Conservation (phyloP, 352 stramenopile genomes). For the Phytophthora sp. region DNA sequence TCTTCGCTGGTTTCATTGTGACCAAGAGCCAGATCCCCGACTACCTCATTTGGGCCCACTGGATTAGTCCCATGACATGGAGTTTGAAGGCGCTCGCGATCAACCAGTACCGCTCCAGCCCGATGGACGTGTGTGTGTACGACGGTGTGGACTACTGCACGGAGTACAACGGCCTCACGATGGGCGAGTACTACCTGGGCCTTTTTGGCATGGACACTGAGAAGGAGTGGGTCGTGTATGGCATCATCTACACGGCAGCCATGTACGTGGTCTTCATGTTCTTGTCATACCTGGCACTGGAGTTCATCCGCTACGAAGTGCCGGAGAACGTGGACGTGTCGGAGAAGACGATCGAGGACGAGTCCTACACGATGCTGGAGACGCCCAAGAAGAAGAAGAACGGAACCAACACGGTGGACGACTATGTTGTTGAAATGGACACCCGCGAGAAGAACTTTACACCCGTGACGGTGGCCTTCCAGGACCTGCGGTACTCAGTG, state of each 20-base stretch:
- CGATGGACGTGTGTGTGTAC: slow-evolving; percentile 38
- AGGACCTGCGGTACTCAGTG: slow-evolving; percentile 34
- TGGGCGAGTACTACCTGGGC: slow-evolving; percentile 44
- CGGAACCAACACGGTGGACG: neutral
- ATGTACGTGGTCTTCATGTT: slow-evolving; percentile 47
- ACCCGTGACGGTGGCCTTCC: slow-evolving; percentile 42
- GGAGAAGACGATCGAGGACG: slow-evolving; percentile 12
- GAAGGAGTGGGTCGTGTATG: slow-evolving; percentile 45
- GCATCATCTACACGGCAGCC: slow-evolving; percentile 40
- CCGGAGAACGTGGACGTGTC: slow-evolving; percentile 38
- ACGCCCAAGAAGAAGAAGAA: slow-evolving; percentile 23
- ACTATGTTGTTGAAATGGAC: slow-evolving; percentile 9
- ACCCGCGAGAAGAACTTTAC: slow-evolving; percentile 32
- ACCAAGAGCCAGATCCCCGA: slow-evolving; percentile 48
- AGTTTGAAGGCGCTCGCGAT: slow-evolving; percentile 46
- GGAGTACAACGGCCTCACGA: slow-evolving; percentile 25
- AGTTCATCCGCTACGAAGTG: slow-evolving; percentile 32
- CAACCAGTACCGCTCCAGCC: slow-evolving; percentile 47
- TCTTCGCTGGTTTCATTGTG: slow-evolving; percentile 30
- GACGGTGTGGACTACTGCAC: slow-evolving; percentile 31
- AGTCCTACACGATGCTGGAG: slow-evolving; percentile 18
- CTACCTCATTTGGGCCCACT: slow-evolving; percentile 67
- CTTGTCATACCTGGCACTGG: slow-evolving; percentile 35
- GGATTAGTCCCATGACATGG: slow-evolving; percentile 63
- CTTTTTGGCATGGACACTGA: slow-evolving; percentile 51